Evolutionary conservation across 139 green algal genomes (phyloP), one percentile per base, ranked within the genome.

Genomic region (Asterochloris sp.): DNA sequence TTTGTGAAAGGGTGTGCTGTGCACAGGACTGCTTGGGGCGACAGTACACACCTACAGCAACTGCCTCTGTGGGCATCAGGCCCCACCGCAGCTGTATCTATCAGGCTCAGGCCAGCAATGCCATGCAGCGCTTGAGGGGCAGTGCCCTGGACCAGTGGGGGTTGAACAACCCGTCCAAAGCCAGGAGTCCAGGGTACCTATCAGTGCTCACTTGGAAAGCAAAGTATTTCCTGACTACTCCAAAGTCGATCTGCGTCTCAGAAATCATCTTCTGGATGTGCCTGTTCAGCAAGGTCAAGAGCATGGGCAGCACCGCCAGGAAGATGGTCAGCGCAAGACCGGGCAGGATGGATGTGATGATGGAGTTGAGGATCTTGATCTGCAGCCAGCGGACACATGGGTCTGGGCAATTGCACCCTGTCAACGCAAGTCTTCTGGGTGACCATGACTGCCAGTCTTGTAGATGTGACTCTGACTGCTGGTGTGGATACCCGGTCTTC

Each of bases 291-390:
- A 86, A 27, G 21, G 38, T 69, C 61, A 96, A 85, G 76, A 96
- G 83, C 13, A 75, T 78, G 16, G 92, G 92, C 79, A 96, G 67
- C 47, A 96, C 67, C 17, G 81, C 79, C 78, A 95, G 78, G 87
- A 96, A 96, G 69, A 95, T 92, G 82, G 91, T 94, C 78, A 95
- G 86, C 38, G 89, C 90, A 38, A 94, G 87, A 47, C 80, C 81
- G 76, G 87, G 90, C 64, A 93, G 86, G 10, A 93, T 77, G 62
- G 82, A 82, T 19, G 84, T 83, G 68, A 94, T 80, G 29, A 93
- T 63, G 78, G 79, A 77, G 82, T 78, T 78, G 0, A 90, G 14
- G 29, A 93, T 60, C 62, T 77, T 77, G n/a, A 80, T 28, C 81
- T 80, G 61, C 62, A 68, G 1, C 27, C 23, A 11, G 29, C 77